These are phyloP conservation scores for Podosphaera fusca DNA, from an alignment of 2,329 filamentous ascomycete species.

Conservation along the genomic window DNA sequence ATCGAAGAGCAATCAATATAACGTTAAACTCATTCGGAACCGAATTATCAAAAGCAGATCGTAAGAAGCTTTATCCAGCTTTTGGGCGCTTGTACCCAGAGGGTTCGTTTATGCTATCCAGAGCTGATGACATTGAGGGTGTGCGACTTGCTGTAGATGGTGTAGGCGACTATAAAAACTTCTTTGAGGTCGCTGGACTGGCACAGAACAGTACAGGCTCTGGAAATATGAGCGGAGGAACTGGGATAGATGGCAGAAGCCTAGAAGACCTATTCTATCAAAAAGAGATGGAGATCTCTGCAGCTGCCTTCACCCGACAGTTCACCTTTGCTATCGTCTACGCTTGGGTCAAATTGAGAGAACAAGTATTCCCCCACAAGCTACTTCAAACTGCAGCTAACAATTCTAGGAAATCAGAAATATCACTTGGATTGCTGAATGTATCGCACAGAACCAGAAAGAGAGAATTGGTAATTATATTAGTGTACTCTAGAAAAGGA, in stretches of 20 bases:
- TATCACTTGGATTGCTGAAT: conserved; percentile 98
- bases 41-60: conserved; percentile 76
- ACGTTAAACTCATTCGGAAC: conserved; percentile 97
- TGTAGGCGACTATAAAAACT: conserved; percentile 77
- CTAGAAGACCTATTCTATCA: conserved; percentile 97
- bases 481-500: conserved; percentile 52
- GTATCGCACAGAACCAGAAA: conserved; percentile 98
- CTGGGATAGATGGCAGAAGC: conserved; percentile 63
- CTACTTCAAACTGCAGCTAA: conserved; percentile 14
- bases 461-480: conserved; percentile 98
- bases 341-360: conserved; percentile 89
- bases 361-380: conserved; percentile 43
- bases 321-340: conserved; percentile 92
- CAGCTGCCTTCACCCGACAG: conserved; percentile 82
- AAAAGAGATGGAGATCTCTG: conserved; percentile 97
- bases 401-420: conserved; percentile 74
- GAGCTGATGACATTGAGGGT: conserved; percentile 84
- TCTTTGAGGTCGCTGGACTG: conserved; percentile 78
- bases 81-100: conserved; percentile 87
- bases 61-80: conserved; percentile 85
- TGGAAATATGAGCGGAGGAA: conserved; percentile 66
- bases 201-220: conserved; percentile 50
- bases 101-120: conserved; percentile 80
- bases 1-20: conserved; percentile 93
- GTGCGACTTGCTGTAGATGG: conserved; percentile 86